phyloP scores from a whole-genome alignment of 2,329 filamentous ascomycete genomes.

The Fusarium zealandicum region DNA sequence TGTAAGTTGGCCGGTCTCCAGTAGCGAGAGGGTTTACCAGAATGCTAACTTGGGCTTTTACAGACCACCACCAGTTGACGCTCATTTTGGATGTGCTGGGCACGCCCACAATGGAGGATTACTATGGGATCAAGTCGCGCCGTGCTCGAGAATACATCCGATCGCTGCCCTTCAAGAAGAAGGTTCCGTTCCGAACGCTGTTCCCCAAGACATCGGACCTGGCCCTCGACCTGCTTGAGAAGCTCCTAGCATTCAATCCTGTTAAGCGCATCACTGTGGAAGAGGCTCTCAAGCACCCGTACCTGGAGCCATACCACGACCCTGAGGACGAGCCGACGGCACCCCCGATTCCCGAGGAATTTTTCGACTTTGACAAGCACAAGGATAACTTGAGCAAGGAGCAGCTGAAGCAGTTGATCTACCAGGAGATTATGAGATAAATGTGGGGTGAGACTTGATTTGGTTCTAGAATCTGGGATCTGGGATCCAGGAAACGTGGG shows the following conservation, averaged over 20 bases:
- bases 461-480: conserved; percentile 18
- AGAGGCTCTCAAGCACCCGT: conserved; percentile 95
- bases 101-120: conserved; percentile 99
- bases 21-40: not conserved
- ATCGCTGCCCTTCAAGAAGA: conserved; percentile 98
- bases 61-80: conserved; percentile 97
- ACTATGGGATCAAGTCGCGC: conserved; percentile 99
- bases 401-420: conserved; percentile 96
- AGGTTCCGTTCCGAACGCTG: conserved; percentile 95
- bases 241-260: conserved; percentile 95
- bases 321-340: conserved; percentile 98
- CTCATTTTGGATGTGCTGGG: conserved; percentile 96
- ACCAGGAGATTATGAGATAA: conserved; percentile 88
- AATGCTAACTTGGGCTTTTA: conserved; percentile 8
- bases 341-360: conserved; percentile 95
- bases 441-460: conserved; percentile 7
- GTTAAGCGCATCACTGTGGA: conserved; percentile 98
- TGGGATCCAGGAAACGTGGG: conserved; percentile 12
- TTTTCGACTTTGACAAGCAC: conserved; percentile 99
- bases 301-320: conserved; percentile 98
- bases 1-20: conserved; percentile 63
- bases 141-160: conserved; percentile 98
- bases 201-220: conserved; percentile 99
- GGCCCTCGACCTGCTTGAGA: conserved; percentile 92
- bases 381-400: conserved; percentile 99